A percentile compares a stretch with the other conserved stretches of the same genome.
These are phyloP conservation scores for Oryza nivara DNA, from an alignment of 176 grass and related monocot genomes.

Conservation along the genomic window DNA sequence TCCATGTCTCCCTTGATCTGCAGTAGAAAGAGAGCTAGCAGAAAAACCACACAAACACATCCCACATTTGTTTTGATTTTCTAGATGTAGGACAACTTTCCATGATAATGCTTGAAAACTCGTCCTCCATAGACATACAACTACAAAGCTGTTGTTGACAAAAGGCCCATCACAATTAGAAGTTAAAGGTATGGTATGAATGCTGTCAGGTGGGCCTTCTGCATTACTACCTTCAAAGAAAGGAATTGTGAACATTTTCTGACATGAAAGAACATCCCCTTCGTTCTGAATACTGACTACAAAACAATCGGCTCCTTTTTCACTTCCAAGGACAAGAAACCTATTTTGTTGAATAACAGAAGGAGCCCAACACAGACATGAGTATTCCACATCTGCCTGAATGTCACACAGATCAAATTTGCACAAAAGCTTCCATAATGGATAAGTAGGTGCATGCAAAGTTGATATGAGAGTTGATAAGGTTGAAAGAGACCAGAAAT, in stretches of 20 bases:
- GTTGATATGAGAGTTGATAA: slow-evolving; percentile 64
- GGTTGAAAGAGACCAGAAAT: slow-evolving; percentile 87
- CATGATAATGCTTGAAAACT: slow-evolving; percentile 70
- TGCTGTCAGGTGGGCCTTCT: slow-evolving; percentile 65
- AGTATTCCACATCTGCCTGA: slow-evolving; percentile 61
- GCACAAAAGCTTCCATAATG: slow-evolving; percentile 74
- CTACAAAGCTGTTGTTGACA: slow-evolving; percentile 63
- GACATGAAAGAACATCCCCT: slow-evolving; percentile 50
- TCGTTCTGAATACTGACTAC: slow-evolving; percentile 55
- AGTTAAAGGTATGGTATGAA: slow-evolving; percentile 76
- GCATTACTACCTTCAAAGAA: slow-evolving; percentile 46
- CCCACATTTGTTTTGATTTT: slow-evolving; percentile 44
- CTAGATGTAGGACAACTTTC: slow-evolving; percentile 64
- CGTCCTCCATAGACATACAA: slow-evolving; percentile 77
- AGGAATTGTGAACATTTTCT: slow-evolving; percentile 72
- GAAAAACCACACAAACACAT: slow-evolving; percentile 49
- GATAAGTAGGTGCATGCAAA: slow-evolving; percentile 53
- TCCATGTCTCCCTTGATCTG: slow-evolving; percentile 52
- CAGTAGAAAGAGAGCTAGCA: slow-evolving; percentile 37
- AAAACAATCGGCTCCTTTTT: slow-evolving; percentile 77
- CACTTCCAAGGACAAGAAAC: slow-evolving; percentile 80
- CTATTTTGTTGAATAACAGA: slow-evolving; percentile 58
- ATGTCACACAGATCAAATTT: slow-evolving; percentile 57
- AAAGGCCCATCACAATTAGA: slow-evolving; percentile 49
- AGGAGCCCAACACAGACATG: slow-evolving; percentile 86